Evolutionary conservation across 306 rosid genomes (phyloP).

Genomic region (Prosopis cineraria): DNA sequence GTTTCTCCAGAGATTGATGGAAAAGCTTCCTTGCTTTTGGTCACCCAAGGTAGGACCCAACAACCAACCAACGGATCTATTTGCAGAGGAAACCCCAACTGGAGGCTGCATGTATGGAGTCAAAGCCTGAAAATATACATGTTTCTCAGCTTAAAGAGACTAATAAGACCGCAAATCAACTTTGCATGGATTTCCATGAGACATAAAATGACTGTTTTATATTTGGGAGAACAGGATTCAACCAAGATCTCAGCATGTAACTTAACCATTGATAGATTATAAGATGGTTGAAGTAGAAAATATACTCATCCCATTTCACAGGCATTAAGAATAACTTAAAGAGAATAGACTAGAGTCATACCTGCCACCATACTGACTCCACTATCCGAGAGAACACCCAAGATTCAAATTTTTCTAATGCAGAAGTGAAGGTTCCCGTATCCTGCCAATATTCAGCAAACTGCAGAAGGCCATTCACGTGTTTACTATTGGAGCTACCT

Average conservation of each 20-base stretch:
- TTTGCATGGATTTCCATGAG: not conserved
- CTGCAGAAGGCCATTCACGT: slow-evolving; percentile 52
- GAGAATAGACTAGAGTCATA: slow-evolving; percentile 33
- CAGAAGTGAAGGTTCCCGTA: slow-evolving; percentile 77
- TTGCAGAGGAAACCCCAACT: slow-evolving; percentile 41
- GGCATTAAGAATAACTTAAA: not conserved
- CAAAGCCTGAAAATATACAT: slow-evolving; percentile 68
- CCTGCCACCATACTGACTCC: slow-evolving; percentile 99
- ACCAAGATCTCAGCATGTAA: not conserved
- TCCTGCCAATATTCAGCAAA: slow-evolving; percentile 86
- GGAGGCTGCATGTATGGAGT: slow-evolving; percentile 91
- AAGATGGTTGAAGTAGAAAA: not conserved
- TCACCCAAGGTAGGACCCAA: slow-evolving; percentile 86
- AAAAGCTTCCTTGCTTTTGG: slow-evolving; percentile 86
- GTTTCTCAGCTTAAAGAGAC: slow-evolving; percentile 19
- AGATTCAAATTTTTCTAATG: slow-evolving; percentile 84
- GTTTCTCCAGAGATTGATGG: slow-evolving; percentile 74
- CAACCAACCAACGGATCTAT: slow-evolving; percentile 52
- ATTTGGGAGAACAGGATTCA: not conserved
- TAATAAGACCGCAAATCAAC: not conserved
- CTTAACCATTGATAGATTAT: not conserved
- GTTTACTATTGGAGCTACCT: slow-evolving; percentile 53
- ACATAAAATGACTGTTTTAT: not conserved
- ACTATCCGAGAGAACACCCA: slow-evolving; percentile 96
- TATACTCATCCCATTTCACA: not conserved